A percentile compares a stretch with the other conserved stretches of the same genome.
These are phyloP conservation scores for Candida saitoana DNA, from an alignment of 805 yeast species.

Conservation along the genomic window DNA sequence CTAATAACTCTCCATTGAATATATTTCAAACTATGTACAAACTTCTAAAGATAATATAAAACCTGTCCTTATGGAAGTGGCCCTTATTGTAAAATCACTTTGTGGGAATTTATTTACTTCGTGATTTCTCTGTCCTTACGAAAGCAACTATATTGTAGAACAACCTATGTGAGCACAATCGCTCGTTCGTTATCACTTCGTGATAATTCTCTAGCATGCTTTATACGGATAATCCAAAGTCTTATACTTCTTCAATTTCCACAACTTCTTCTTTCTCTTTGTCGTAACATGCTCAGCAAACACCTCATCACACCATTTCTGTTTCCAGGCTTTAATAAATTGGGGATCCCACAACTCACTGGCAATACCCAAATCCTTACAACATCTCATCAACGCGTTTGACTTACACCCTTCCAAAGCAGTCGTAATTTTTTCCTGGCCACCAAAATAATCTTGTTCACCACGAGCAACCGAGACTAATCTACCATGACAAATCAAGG, in stretches of 20 bases:
- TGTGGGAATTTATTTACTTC: no score
- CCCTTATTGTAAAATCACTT: no score
- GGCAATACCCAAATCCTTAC: conserved; percentile 95
- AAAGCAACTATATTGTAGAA: no score
- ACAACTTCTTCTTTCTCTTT: conserved; percentile 82
- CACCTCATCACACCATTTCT: conserved; percentile 63
- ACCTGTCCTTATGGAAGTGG: no score
- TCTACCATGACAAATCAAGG: conserved; percentile 79
- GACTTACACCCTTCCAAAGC: conserved; percentile 97
- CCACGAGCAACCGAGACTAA: conserved; percentile 91
- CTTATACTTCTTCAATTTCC: conserved; percentile 81
- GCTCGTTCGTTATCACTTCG: no score
- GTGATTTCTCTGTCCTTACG: no score
- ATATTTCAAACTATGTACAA: no score
- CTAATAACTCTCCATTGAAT: no score
- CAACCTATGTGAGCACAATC: no score
- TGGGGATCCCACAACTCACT: conserved; percentile 97
- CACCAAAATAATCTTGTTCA: conserved; percentile 85
- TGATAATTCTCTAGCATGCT: conserved; percentile 12
- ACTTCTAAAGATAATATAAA: no score
- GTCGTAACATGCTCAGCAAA: conserved; percentile 81
- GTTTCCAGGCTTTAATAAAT: conserved; percentile 59
- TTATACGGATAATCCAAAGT: conserved; percentile 84
- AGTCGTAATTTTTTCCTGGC: conserved; percentile 82
- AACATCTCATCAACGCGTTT: conserved; percentile 95